These are phyloP conservation scores for Candida sonorensis DNA, from an alignment of 805 yeast genomes.

Conservation along the genomic window DNA sequence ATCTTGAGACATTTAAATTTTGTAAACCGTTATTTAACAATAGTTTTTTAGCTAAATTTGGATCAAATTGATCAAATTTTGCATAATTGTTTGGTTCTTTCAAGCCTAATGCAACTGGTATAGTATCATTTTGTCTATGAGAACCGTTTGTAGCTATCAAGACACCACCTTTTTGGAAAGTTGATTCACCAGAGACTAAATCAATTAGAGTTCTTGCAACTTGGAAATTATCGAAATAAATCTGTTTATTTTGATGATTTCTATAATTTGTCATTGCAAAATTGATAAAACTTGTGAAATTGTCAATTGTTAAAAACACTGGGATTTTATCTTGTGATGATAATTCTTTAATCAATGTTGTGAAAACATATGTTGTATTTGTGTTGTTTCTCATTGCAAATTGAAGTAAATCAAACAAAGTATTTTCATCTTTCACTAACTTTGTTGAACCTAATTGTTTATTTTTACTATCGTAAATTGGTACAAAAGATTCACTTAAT, in stretches of 20 bases:
- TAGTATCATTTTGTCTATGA: slow-evolving; percentile 45
- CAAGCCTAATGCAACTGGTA: slow-evolving; percentile 47
- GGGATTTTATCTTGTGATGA: slow-evolving; percentile 44
- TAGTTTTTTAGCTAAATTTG: slow-evolving; percentile 44
- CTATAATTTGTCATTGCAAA: slow-evolving; percentile 53
- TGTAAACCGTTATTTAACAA: slow-evolving; percentile 21
- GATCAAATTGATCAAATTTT: slow-evolving; percentile 42
- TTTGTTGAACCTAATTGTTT: slow-evolving; percentile 5
- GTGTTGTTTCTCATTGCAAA: slow-evolving; percentile 16
- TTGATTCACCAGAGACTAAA: slow-evolving; percentile 43
- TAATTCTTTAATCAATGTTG: slow-evolving; percentile 50
- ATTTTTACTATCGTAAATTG: slow-evolving; percentile 15
- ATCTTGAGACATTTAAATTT: slow-evolving; percentile 33
- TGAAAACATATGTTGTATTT: slow-evolving; percentile 39
- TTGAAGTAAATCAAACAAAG: slow-evolving; percentile 39
- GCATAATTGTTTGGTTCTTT: slow-evolving; percentile 51
- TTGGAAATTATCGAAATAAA: slow-evolving; percentile 59
- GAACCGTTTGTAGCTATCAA: slow-evolving; percentile 56
- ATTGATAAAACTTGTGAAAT: slow-evolving; percentile 57
- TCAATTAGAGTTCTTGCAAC: slow-evolving; percentile 51
- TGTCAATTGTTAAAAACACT: slow-evolving; percentile 65
- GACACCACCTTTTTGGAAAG: slow-evolving; percentile 57
- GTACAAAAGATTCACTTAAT: slow-evolving; percentile 14
- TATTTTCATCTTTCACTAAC: slow-evolving; percentile 15
- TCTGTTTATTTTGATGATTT: slow-evolving; percentile 44